Evolutionary conservation across 1,284 basidiomycete species (phyloP), one percentile per base, ranked within the genome.

Genomic region (Athelia psychrophila): DNA sequence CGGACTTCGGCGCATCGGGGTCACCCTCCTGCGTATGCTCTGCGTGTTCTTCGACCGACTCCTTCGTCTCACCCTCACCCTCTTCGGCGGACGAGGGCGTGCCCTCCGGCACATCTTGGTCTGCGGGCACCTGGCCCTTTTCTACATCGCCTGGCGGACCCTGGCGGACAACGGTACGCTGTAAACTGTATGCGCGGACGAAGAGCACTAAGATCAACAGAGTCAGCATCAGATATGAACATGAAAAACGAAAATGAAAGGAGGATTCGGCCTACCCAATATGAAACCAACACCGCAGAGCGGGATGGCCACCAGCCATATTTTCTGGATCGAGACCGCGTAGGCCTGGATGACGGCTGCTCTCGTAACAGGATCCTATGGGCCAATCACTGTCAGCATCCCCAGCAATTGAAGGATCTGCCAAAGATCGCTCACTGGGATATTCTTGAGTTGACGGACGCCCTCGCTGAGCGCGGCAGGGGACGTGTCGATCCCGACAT

Each of bases 241-340:
- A n/a, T n/a, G n/a, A n/a, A n/a, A n/a, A 38, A 13, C 18, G 47
- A 20, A 35, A 30, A 16, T 30, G 44, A 25, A 44, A 18, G 19
- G 30, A 52, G 38, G 27, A 40, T 9, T n/a, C 18, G 16, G 68
- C 78, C 59, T 55, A 84, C 83, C 72, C 66, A 88, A 70, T 24
- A 90, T 55, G 56, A 88, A 72, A 19, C 77, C 76, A 25, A 74
- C 71, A n/a, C 81, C 85, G 16, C 78, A 40, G 15, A 88, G 62
- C 0, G 87, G 85, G 3, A 81, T 81, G 61, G 75, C 76, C 23
- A 87, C 79, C 52, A 90, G 64, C 90, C 91, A 94, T 51, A 93
- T 84, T 40, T 74, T 79, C 55, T 75, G 75, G 36, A 93, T 82
- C 0, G 88, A 79, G 47, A 79, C 67, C 2, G 88, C 77, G 67